Evolutionary conservation across 345 rosid genomes (phyloP), one percentile per base, ranked within the genome.

Genomic region (Abelmoschus esculentus): DNA sequence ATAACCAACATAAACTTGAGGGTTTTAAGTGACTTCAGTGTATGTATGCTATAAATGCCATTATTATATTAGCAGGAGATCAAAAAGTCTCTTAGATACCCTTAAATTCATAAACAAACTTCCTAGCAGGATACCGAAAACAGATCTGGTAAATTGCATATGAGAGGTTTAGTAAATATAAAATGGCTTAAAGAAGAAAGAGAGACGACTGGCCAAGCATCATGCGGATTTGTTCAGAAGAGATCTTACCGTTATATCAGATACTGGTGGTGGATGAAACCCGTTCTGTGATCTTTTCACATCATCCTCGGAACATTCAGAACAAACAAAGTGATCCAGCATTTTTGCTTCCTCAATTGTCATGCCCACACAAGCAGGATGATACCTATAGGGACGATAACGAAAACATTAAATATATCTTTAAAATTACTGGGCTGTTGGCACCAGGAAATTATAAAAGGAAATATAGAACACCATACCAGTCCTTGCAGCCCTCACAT

Each of bases 401-500:
- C 42, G 32, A 17, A 15, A 58, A 58, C n/a, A 47, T 42, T 62
- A 32, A 32, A 18, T 50, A 28, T 49, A 11, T 22, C 11, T 68
- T 31, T 19, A 66, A 29, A 47, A 19, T 34, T 13, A 59, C 15
- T 22, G 28, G 72, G 44, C 36, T 9, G 54, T 18, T 67, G 26
- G 47, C 26, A 60, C 44, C 26, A 34, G 22, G 22, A n/a, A 61
- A 34, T 7, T 44, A 15, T n/a, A 5, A 34, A 61, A 61, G 50
- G 50, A 46, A 42, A 61, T 18, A 42, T 15, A 69, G n/a, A 66
- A 60, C 53, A 70, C 50, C 54, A 75, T 92, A 92, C 98, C 98
- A 92, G 86, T 92, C 96, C 71, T 82, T 92, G 87, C 98, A 92
- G 12, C 90, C 90, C 74, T 92, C 96, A 40, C 98, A 92, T 58